Percentiles rank a stretch among this genome's conserved stretches.
phyloP scores from a whole-genome alignment of 352 stramenopile species.

The Globisporangium abappressorium region DNA sequence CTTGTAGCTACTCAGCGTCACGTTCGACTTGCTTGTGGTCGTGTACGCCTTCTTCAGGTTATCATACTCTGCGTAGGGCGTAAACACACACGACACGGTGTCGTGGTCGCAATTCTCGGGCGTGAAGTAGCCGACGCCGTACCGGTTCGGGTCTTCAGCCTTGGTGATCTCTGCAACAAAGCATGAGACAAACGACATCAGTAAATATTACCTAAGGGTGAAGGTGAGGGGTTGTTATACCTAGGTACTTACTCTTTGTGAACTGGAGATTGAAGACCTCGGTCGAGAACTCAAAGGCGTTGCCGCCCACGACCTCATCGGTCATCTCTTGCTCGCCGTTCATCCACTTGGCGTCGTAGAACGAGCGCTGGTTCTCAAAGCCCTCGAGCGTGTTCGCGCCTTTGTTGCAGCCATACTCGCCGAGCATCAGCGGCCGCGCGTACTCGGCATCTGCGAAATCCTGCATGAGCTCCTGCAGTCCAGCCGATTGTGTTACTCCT shows the following conservation, averaged over 20 bases:
- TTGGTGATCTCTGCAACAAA: neutral
- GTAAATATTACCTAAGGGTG: no score
- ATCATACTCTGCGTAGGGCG: slow-evolving; percentile 63
- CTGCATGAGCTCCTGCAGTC: slow-evolving; percentile 42
- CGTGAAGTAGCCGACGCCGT: slow-evolving; percentile 62
- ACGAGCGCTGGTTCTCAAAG: slow-evolving; percentile 44
- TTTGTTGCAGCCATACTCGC: slow-evolving; percentile 53
- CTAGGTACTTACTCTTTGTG: slow-evolving; percentile 18
- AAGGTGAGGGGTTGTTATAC: no score
- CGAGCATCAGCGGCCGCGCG: slow-evolving; percentile 47
- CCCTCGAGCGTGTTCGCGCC: slow-evolving; percentile 46
- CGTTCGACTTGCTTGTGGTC: slow-evolving; percentile 41
- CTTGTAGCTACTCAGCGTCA: neutral
- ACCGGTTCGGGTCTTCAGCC: neutral
- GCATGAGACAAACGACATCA: no score
- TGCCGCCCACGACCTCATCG: slow-evolving; percentile 65
- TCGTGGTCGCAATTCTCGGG: slow-evolving; percentile 72
- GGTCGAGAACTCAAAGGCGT: slow-evolving; percentile 71
- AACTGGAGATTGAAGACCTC: slow-evolving; percentile 47
- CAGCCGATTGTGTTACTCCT: slow-evolving; percentile 33
- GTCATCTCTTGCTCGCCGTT: slow-evolving; percentile 75
- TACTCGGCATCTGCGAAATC: slow-evolving; percentile 37
- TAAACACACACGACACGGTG: slow-evolving; percentile 47
- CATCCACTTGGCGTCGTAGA: slow-evolving; percentile 79
- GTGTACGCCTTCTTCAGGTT: slow-evolving; percentile 72